phyloP scores from a whole-genome alignment of 331 rosid genomes.

The Malus hybrid region DNA sequence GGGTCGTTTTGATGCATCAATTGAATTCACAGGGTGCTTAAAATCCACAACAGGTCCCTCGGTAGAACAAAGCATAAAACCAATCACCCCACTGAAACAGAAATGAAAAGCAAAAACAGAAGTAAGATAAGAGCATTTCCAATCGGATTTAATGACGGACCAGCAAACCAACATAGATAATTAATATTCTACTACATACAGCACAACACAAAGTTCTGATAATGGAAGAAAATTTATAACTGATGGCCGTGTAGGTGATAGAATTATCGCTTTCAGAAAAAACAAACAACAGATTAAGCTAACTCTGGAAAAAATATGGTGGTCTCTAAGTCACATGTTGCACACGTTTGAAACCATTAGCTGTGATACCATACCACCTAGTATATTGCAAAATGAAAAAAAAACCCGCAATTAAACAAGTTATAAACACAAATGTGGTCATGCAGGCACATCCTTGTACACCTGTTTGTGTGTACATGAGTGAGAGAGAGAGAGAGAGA shows the following conservation, averaged over 20 bases:
- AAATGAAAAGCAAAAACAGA: conserved; percentile 11
- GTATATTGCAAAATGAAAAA: background rate
- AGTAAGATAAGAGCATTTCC: background rate
- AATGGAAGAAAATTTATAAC: background rate
- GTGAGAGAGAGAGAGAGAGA: background rate
- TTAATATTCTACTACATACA: background rate
- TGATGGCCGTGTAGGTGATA: background rate
- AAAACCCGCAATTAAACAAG: background rate
- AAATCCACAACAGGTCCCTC: conserved; percentile 89
- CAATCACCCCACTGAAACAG: conserved; percentile 86
- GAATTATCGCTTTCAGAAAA: background rate
- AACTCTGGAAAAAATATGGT: background rate
- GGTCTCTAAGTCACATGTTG: background rate
- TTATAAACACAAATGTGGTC: background rate
- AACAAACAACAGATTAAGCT: background rate
- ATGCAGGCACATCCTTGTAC: background rate
- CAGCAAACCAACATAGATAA: background rate
- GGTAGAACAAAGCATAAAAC: conserved; percentile 97
- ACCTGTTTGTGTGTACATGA: background rate
- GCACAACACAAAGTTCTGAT: background rate
- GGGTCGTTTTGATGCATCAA: conserved; percentile 48
- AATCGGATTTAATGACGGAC: background rate
- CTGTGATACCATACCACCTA: background rate
- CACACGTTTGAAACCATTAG: background rate
- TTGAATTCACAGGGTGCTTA: conserved; percentile 83